These are phyloP conservation scores for Hanseniaspora valbyensis DNA, from an alignment of 805 yeast genomes.

Conservation along the genomic window DNA sequence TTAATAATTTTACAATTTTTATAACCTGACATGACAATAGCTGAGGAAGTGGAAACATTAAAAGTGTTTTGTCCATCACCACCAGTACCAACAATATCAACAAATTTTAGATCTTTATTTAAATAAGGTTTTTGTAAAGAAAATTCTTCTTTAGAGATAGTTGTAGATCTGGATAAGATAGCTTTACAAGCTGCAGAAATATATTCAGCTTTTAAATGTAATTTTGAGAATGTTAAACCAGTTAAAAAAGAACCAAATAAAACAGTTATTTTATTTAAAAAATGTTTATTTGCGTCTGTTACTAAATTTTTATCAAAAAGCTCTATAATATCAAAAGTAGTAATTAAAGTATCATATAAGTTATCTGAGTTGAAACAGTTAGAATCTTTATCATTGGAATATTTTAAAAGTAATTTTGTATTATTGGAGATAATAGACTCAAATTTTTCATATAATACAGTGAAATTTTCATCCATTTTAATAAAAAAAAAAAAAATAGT, in stretches of 20 bases:
- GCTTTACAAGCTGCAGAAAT: constrained; percentile 80
- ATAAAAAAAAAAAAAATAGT: too few species aligned
- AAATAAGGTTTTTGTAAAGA: constrained; percentile 21
- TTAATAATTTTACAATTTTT: constrained; percentile 61
- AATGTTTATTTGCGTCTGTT: background rate
- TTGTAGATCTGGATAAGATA: constrained; percentile 52
- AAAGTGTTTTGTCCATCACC: constrained; percentile 98
- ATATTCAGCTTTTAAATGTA: constrained; percentile 71
- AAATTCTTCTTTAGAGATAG: constrained; percentile 37
- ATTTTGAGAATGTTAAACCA: constrained; percentile 56
- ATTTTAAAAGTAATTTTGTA: constrained; percentile 12
- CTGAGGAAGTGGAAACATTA: constrained; percentile 90
- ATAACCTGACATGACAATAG: constrained; percentile 89
- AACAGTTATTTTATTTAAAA: background rate
- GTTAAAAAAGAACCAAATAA: constrained; percentile 48
- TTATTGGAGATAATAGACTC: background rate
- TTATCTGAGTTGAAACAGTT: constrained; percentile 51
- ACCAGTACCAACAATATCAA: constrained; percentile 95
- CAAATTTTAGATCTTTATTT: constrained; percentile 7
- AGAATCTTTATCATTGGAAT: constrained; percentile 12
- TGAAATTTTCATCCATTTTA: background rate
- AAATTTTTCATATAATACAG: background rate
- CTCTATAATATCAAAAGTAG: constrained; percentile 50
- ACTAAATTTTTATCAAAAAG: constrained; percentile 28
- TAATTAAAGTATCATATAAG: constrained; percentile 48